phyloP scores from a whole-genome alignment of 148 eudicot species.

The Pharnaceum exiguum region DNA sequence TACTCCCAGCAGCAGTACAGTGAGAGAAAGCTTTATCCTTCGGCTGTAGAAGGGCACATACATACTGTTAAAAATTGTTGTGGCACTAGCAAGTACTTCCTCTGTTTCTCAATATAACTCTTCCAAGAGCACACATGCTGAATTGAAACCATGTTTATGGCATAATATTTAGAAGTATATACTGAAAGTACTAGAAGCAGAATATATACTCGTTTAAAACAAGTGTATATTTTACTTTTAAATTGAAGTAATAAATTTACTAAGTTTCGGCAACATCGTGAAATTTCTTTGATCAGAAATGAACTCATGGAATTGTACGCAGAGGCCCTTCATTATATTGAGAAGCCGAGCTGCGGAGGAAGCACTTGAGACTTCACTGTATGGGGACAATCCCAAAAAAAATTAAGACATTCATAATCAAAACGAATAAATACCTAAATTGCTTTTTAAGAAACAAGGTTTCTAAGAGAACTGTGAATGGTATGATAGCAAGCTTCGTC shows the following conservation, averaged over 20 bases:
- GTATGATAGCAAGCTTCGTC: constrained; percentile 91
- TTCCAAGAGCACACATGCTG: too few relatives aligned
- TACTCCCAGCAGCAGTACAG: constrained; percentile 71
- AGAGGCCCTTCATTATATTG: too few relatives aligned
- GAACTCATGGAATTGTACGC: too few relatives aligned
- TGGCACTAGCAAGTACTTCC: too few relatives aligned
- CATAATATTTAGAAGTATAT: too few relatives aligned
- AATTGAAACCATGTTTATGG: too few relatives aligned
- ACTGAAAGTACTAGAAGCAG: too few relatives aligned
- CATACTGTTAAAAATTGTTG: background rate
- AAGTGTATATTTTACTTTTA: background rate
- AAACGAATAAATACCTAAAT: constrained; percentile 55
- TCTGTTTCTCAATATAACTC: too few relatives aligned
- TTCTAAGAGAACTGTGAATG: constrained; percentile 86
- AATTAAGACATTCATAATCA: background rate
- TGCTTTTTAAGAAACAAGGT: constrained; percentile 81
- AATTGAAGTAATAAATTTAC: background rate
- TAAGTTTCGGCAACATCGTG: too few relatives aligned
- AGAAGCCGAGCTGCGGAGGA: too few relatives aligned
- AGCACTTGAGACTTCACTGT: too few relatives aligned
- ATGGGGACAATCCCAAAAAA: background rate
- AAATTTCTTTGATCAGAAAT: too few relatives aligned
- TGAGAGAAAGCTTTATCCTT: constrained; percentile 65
- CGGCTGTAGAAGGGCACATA: constrained; percentile 39
- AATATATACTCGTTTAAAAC: background rate